Evolutionary conservation across 164 flowering plant species (phyloP), one percentile per base, ranked within the genome.

Genomic region (Chloranthus sessilifolius): DNA sequence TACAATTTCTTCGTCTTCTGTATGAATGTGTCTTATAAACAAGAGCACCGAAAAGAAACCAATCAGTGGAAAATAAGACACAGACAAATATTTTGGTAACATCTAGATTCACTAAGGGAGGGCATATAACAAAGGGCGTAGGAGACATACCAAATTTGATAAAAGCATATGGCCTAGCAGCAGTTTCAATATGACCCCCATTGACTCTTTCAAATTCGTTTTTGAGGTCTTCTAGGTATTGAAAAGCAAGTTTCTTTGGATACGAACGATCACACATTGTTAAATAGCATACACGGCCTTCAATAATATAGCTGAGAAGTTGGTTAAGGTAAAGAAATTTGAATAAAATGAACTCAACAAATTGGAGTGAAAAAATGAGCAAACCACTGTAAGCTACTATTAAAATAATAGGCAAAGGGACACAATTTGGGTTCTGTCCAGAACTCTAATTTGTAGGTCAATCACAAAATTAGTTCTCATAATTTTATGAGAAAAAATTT

Each of bases 221-320:
- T 68, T 75, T 83, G 42, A 88, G 84, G 52, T 88, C 97, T 63
- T 83, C 95, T 52, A 88, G 61, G 59, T 85, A 88, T 63, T 85
- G 97, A 59, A 79, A 88, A 35, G 89, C 92, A 40, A 85, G 97
- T 59, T 88, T 88, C 77, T 88, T 88, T 36, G 97, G 97, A 69
- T 88, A 88, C 53, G 89, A 54, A 57, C 88, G 89, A 50, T 88
- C 97, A 52, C 97, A 88, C 92, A 88, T 76, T 52, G 97, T 88
- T 67, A 85, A 70, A 57, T 83, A 88, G 63, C 95, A 88, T 27
- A 88, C 97, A 44, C 74, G 83, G 17, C 89, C 97, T 77, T 88
- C 95, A 50, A 88, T 88, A 24, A 88, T 80, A 62, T 88, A 85
- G 63, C 96, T 84, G 59, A 31, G 36, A 16, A 53, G n/a, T 52